Evolutionary conservation across 345 rosid species (phyloP).

Genomic region (Aquilaria malaccensis): DNA sequence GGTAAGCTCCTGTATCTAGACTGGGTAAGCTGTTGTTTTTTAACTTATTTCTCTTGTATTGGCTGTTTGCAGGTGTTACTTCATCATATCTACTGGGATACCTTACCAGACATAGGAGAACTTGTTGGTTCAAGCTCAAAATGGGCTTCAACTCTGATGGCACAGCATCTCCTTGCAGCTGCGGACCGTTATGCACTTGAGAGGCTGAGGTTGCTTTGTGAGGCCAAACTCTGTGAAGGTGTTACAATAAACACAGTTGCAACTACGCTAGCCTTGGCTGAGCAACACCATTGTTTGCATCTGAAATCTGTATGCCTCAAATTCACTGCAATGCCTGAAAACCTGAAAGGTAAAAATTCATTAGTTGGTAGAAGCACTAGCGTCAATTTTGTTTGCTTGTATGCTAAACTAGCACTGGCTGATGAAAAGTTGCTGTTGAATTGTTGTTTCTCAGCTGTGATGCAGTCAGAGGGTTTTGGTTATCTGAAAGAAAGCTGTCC

Average conservation of each 20-base stretch:
- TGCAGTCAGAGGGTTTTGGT: conserved; percentile 75
- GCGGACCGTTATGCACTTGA: conserved; percentile 76
- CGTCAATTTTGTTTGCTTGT: too few relatives aligned
- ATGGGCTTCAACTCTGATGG: conserved; percentile 61
- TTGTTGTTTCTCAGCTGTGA: conserved; percentile 43
- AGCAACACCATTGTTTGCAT: conserved; percentile 73
- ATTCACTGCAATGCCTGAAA: conserved; percentile 49
- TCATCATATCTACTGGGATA: conserved; percentile 79
- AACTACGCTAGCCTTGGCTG: conserved; percentile 73
- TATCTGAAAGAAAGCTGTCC: conserved; percentile 60
- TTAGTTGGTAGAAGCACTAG: too few relatives aligned
- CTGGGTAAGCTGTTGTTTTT: too few relatives aligned
- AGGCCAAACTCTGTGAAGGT: conserved; percentile 59
- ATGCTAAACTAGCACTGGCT: too few relatives aligned
- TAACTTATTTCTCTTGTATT: conserved; percentile 4
- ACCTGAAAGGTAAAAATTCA: conserved; percentile 43
- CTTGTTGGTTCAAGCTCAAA: conserved; percentile 49
- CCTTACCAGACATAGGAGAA: conserved; percentile 61
- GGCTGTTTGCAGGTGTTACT: conserved; percentile 51
- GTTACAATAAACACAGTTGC: conserved; percentile 72
- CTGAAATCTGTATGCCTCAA: conserved; percentile 68
- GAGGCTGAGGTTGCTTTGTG: conserved; percentile 64
- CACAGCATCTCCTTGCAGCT: conserved; percentile 80
- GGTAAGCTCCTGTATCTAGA: neutral
- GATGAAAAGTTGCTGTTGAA: neutral